Evolutionary conservation across 169 alveolate genomes (phyloP).

Genomic region (Plasmodium cynomolgi): DNA sequence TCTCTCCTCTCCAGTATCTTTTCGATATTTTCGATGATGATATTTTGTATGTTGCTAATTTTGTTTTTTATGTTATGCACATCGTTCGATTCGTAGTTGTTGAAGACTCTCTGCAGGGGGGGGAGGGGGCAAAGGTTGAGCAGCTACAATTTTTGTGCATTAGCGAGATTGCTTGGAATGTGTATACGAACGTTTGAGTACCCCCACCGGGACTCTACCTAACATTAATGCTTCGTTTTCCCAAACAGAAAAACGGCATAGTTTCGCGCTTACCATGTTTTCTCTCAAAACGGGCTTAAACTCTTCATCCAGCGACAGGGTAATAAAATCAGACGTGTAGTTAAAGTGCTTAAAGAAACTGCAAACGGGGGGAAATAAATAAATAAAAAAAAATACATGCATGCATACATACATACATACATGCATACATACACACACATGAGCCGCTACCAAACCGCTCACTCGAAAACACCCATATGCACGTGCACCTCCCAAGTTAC

Average conservation of each 20-base stretch:
- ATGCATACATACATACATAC: not conserved
- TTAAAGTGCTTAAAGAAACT: conserved; percentile 64
- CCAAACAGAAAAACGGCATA: not conserved
- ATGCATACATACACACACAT: not conserved
- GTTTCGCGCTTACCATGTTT: conserved; percentile 54
- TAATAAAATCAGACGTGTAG: conserved; percentile 51
- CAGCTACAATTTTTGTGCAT: not conserved
- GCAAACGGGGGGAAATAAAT: not conserved
- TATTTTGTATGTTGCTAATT: conserved; percentile 68
- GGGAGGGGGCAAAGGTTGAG: no score
- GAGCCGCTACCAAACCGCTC: not conserved
- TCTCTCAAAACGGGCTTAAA: conserved; percentile 65
- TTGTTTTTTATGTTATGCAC: conserved; percentile 63
- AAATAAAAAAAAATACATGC: not conserved
- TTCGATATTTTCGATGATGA: conserved; percentile 69
- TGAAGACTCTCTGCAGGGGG: conserved; percentile 35
- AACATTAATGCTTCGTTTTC: not conserved
- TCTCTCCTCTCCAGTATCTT: conserved; percentile 72
- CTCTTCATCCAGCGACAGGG: conserved; percentile 71
- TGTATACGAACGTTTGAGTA: not conserved
- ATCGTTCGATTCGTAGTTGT: conserved; percentile 63
- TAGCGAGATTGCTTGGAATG: not conserved
- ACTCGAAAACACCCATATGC: not conserved
- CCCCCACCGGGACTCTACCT: not conserved
- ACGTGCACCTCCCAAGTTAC: not conserved